Conservation (phyloP, 2,329 filamentous ascomycete species). For the Penicillium palitans region DNA sequence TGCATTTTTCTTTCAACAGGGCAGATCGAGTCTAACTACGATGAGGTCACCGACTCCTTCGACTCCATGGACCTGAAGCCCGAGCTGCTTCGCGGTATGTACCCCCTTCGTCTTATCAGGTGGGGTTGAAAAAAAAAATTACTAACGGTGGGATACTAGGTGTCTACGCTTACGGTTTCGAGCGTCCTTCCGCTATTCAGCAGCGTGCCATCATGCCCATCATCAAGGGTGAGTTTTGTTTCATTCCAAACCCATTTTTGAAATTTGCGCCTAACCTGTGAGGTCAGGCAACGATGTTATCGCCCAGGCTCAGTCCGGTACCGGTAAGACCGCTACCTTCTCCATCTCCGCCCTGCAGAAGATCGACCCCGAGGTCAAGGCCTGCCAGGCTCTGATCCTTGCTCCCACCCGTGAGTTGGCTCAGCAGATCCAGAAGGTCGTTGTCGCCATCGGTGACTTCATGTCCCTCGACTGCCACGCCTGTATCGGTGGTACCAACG, state of each 20-base stretch:
- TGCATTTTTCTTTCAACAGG: constrained; percentile 55
- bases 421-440: constrained; percentile 96
- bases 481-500: constrained; percentile 96
- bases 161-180: constrained; percentile 99
- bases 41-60: constrained; percentile 99
- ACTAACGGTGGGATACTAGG: constrained; percentile 49
- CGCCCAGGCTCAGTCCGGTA: constrained; percentile 98
- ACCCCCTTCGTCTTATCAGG: constrained; percentile 16
- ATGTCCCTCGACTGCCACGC: constrained; percentile 99
- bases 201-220: constrained; percentile 99
- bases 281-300: constrained; percentile 89
- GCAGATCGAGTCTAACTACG: constrained; percentile 99
- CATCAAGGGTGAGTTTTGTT: constrained; percentile 81
- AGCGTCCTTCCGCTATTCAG: constrained; percentile 99
- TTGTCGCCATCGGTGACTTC: constrained; percentile 99
- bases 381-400: constrained; percentile 96
- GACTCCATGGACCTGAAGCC: constrained; percentile 97
- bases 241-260: not conserved
- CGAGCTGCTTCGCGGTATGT: constrained; percentile 90
- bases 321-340: constrained; percentile 99
- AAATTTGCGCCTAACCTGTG: constrained; percentile 15
- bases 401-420: constrained; percentile 96
- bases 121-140: constrained; percentile 29
- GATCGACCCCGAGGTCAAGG: constrained; percentile 92
- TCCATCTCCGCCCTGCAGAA: constrained; percentile 99